Percentiles rank a stretch among this genome's conserved stretches.
Evolutionary conservation across 2,329 filamentous ascomycete species (phyloP).

Genomic region (Pseudonectria foliicola): DNA sequence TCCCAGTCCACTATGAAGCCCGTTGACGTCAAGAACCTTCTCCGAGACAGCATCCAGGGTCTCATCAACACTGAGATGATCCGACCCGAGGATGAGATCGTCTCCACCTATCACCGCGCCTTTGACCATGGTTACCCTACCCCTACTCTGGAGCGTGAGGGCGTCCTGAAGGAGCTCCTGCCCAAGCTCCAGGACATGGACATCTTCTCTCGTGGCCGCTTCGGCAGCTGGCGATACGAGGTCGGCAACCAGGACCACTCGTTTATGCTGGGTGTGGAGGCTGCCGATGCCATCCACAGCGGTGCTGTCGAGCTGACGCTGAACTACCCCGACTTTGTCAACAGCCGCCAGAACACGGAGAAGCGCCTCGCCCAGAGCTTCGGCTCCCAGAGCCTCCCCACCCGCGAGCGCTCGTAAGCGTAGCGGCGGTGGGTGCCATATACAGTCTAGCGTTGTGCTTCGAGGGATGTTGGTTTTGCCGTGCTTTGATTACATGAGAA

Average conservation of each 20-base stretch:
- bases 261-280: slow-evolving; percentile 95
- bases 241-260: slow-evolving; percentile 95
- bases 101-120: slow-evolving; percentile 94
- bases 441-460: slow-evolving; percentile 13
- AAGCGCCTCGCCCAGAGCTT: slow-evolving; percentile 39
- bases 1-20: slow-evolving; percentile 95
- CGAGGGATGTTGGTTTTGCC: slow-evolving; percentile 19
- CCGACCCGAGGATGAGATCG: slow-evolving; percentile 82
- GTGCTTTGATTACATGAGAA: slow-evolving; percentile 16
- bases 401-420: slow-evolving; percentile 19
- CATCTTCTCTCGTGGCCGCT: slow-evolving; percentile 93
- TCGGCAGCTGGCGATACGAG: slow-evolving; percentile 98
- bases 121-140: slow-evolving; percentile 99
- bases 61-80: slow-evolving; percentile 98
- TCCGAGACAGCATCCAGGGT: slow-evolving; percentile 89
- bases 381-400: slow-evolving; percentile 32
- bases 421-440: too few relatives aligned
- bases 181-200: slow-evolving; percentile 86
- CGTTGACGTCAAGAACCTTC: slow-evolving; percentile 75
- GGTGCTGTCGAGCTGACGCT: slow-evolving; percentile 86
- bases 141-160: slow-evolving; percentile 88
- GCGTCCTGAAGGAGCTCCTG: slow-evolving; percentile 83
- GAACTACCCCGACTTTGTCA: slow-evolving; percentile 97
- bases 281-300: slow-evolving; percentile 82
- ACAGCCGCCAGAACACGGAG: slow-evolving; percentile 58